These are phyloP conservation scores for Saccharomycopsis fermentans DNA, from an alignment of 805 yeast genomes.

Conservation along the genomic window DNA sequence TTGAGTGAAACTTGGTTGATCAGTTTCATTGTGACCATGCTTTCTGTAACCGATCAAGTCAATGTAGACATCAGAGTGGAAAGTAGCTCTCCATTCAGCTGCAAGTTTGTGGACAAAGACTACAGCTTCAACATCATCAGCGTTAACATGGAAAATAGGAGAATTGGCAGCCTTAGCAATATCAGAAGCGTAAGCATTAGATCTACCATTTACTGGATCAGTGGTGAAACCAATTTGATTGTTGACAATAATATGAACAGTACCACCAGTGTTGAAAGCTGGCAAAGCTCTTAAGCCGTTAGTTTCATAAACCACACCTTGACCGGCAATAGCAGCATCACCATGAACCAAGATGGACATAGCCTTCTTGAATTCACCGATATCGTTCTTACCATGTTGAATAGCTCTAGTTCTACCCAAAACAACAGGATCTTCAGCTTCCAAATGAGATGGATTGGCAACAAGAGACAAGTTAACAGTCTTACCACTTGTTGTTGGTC, in stretches of 20 bases:
- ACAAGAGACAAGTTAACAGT: slow-evolving; percentile 90
- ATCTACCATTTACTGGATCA: slow-evolving; percentile 94
- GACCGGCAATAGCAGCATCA: slow-evolving; percentile 98
- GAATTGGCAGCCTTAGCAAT: slow-evolving; percentile 94
- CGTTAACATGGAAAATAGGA: slow-evolving; percentile 98
- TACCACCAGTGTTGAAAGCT: slow-evolving; percentile 97
- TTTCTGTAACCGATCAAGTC: slow-evolving; percentile 98
- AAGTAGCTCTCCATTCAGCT: slow-evolving; percentile 96
- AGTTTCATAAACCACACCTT: slow-evolving; percentile 98
- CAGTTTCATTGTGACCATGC: slow-evolving; percentile 98
- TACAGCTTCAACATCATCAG: slow-evolving; percentile 93
- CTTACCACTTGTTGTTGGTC: slow-evolving; percentile 98
- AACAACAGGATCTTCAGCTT: slow-evolving; percentile 98
- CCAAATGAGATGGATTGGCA: slow-evolving; percentile 98
- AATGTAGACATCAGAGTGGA: slow-evolving; percentile 92
- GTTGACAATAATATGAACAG: slow-evolving; percentile 89
- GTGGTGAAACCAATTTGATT: slow-evolving; percentile 99
- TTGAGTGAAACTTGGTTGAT: slow-evolving; percentile 98
- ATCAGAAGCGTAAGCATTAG: slow-evolving; percentile 97
- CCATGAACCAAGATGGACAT: slow-evolving; percentile 92
- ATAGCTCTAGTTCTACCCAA: slow-evolving; percentile 96
- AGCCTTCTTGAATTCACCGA: slow-evolving; percentile 75
- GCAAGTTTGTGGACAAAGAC: slow-evolving; percentile 90
- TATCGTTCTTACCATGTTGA: slow-evolving; percentile 83
- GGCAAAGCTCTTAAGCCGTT: slow-evolving; percentile 90